Conservation (phyloP, 257 asterid species). For the Petunia secreta region DNA sequence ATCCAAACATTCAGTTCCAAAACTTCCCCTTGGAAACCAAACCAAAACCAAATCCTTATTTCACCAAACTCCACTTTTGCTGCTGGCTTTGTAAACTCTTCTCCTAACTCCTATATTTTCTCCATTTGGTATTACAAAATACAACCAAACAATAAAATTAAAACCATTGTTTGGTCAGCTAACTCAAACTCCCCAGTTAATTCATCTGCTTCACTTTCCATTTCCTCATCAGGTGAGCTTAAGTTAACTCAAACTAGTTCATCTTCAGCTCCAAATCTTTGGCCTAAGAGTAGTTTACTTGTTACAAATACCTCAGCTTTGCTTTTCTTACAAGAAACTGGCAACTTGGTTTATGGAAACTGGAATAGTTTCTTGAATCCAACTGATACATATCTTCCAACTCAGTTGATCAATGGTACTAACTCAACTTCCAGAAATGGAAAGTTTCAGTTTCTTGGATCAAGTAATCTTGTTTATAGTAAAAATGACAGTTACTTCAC, state of each 20-base stretch:
- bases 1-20: too few species aligned
- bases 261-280: constrained; percentile 45
- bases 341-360: constrained; percentile 58
- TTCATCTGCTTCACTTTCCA: constrained; percentile 51
- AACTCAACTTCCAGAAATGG: constrained; percentile 47
- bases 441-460: constrained; percentile 48
- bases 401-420: constrained; percentile 52
- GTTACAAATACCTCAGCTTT: constrained; percentile 34
- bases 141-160: constrained; percentile 28
- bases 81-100: constrained; percentile 40
- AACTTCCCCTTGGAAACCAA: constrained; percentile 58
- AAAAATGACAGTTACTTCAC: constrained; percentile 51
- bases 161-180: constrained; percentile 64
- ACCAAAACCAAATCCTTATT: constrained; percentile 56
- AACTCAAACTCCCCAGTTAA: constrained; percentile 45
- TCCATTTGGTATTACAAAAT: constrained; percentile 61
- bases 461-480: constrained; percentile 44
- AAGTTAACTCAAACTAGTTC: constrained; percentile 36
- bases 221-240: constrained; percentile 58
- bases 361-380: constrained; percentile 67
- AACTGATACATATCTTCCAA: constrained; percentile 64
- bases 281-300: constrained; percentile 49
- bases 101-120: constrained; percentile 54
- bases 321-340: constrained; percentile 45
- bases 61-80: constrained; percentile 60